Conservation (phyloP, 768 basidiomycete species). For the Naganishia friedmannii region DNA sequence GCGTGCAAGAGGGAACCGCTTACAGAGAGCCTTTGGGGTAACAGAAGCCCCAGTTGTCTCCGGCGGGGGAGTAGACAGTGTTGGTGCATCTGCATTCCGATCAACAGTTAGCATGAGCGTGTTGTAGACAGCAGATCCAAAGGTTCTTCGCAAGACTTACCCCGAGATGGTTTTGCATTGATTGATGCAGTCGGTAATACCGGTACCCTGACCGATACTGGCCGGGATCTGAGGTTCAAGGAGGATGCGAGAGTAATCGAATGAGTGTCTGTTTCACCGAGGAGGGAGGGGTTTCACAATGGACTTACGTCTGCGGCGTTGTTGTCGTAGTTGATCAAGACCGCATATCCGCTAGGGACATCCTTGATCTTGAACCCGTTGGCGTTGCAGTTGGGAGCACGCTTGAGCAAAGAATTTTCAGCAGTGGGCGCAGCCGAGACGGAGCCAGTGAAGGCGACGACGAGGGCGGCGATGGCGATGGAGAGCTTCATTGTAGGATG, state of each 20-base stretch:
- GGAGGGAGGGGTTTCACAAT: background rate
- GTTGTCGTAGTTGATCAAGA: background rate
- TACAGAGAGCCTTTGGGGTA: constrained; percentile 9
- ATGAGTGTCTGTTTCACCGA: background rate
- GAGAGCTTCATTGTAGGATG: constrained; percentile 10
- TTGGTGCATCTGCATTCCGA: constrained; percentile 1
- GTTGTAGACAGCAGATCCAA: background rate
- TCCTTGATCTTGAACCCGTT: background rate
- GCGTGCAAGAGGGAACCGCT: background rate
- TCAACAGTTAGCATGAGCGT: background rate
- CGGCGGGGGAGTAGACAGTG: background rate
- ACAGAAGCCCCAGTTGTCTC: background rate
- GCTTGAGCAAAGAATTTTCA: background rate
- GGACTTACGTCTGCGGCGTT: constrained; percentile 11
- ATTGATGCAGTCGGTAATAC: constrained; percentile 3
- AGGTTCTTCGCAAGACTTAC: background rate
- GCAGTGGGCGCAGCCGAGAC: constrained; percentile 4
- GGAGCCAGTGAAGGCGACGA: constrained; percentile 16
- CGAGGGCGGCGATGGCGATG: constrained; percentile 4
- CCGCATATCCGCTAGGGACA: background rate
- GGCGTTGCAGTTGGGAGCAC: constrained; percentile 14
- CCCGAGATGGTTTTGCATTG: background rate
- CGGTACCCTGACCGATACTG: background rate
- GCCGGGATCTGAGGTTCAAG: background rate
- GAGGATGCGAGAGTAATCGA: background rate